Conservation (phyloP, 2,329 filamentous ascomycete species). For the Pestalotiopsis sp. region DNA sequence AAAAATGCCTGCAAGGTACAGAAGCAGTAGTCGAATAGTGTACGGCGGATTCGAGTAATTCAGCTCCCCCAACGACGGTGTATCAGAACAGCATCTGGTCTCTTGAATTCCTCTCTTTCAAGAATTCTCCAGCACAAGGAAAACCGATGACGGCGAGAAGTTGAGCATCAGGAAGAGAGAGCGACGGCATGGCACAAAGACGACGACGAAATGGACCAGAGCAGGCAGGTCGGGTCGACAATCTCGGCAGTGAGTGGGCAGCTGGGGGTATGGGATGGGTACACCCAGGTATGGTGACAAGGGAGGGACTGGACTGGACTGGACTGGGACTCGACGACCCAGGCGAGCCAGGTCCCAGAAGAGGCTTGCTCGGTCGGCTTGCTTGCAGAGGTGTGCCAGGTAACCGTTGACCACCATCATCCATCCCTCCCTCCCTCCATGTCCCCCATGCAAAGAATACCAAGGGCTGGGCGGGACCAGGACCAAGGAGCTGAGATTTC, state of each 20-base stretch:
- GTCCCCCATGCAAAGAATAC: too few relatives aligned
- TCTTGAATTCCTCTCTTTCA: neutral
- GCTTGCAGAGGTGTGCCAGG: too few relatives aligned
- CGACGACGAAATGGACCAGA: neutral
- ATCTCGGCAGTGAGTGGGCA: conserved; percentile 7
- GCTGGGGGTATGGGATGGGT: neutral
- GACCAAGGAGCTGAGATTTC: neutral
- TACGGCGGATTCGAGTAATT: neutral
- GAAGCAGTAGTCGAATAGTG: neutral
- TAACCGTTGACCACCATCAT: too few relatives aligned
- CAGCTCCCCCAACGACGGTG: neutral
- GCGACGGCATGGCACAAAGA: neutral
- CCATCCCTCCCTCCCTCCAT: too few relatives aligned
- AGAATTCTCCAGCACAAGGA: neutral
- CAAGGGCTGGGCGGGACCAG: too few relatives aligned
- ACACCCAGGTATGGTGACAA: neutral
- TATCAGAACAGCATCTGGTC: neutral
- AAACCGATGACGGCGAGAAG: neutral
- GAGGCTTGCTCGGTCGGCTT: neutral
- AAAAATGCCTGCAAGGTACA: neutral
- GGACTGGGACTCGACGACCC: neutral
- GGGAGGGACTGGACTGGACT: neutral
- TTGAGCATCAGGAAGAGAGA: neutral
- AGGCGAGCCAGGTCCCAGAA: neutral
- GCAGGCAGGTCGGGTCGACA: neutral